These are phyloP conservation scores for Hanseniaspora hatyaiensis DNA, from an alignment of 805 yeast species.

Conservation along the genomic window DNA sequence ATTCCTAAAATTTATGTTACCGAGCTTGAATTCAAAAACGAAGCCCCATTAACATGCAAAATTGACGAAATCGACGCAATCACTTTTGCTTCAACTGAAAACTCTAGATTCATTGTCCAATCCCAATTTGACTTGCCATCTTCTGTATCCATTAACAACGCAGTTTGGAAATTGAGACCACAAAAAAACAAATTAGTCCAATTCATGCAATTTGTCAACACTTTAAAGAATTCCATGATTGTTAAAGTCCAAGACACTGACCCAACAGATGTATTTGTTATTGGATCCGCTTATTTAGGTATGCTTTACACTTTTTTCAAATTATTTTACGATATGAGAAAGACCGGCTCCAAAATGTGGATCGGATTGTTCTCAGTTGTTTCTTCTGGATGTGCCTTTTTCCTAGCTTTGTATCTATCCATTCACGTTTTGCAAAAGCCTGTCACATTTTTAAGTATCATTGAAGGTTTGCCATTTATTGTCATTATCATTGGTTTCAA, in stretches of 20 bases:
- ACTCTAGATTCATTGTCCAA: slow-evolving; percentile 14
- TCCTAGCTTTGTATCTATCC: slow-evolving; percentile 61
- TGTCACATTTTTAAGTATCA: slow-evolving; percentile 60
- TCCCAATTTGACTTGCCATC: slow-evolving; percentile 12
- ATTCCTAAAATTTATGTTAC: slow-evolving; percentile 27
- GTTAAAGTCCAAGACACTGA: slow-evolving; percentile 59
- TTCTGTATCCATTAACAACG: slow-evolving; percentile 31
- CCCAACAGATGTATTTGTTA: slow-evolving; percentile 68
- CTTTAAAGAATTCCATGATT: slow-evolving; percentile 33
- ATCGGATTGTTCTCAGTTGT: slow-evolving; percentile 66
- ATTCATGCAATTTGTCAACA: slow-evolving; percentile 41
- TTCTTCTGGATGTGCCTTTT: slow-evolving; percentile 71
- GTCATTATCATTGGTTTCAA: slow-evolving; percentile 88
- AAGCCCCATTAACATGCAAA: slow-evolving; percentile 20
- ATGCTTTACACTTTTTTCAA: slow-evolving; percentile 75
- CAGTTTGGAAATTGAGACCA: slow-evolving; percentile 48
- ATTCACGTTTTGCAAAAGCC: slow-evolving; percentile 44
- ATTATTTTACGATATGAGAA: slow-evolving; percentile 63
- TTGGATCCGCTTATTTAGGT: slow-evolving; percentile 70
- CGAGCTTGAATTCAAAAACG: slow-evolving; percentile 23
- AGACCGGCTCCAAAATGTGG: slow-evolving; percentile 71
- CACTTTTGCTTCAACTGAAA: slow-evolving; percentile 7
- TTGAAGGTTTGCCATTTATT: slow-evolving; percentile 88
- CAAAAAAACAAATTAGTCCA: slow-evolving; percentile 45
- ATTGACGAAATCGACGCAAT: slow-evolving; percentile 17